Evolutionary conservation across 2,329 filamentous ascomycete genomes (phyloP), one percentile per base, ranked within the genome.

Genomic region (Hypoxylon sp.): DNA sequence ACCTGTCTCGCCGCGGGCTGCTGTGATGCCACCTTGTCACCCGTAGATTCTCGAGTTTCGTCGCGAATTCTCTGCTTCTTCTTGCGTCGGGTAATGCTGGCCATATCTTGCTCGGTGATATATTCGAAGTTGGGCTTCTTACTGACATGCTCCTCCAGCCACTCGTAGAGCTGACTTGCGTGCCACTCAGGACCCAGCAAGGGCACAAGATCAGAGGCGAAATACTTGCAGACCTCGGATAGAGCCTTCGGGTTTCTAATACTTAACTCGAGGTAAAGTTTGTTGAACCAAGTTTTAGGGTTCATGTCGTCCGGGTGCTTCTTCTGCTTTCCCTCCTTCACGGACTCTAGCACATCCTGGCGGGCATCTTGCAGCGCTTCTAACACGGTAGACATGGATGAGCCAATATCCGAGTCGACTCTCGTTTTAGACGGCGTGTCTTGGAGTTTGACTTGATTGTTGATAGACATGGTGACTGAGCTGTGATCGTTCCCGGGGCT

Each of bases 191-290:
- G 64, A 4, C 67, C 65, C 10, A 73, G 66, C 23, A 45, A 45
- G 21, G 50, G 46, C 46, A 58, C 59, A 29, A 85, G 70, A 4
- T 75, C 74, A 3, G 63, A 63, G 1, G 79, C 74, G 49, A 80
- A 79, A 58, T 80, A 83, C 10, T 76, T 72, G 2, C 81, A 65
- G 2, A 83, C 66, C 31, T 82, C 77, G 31, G 70, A 53, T 2
- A 74, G 69, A 0, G 60, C 67, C 3, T 49, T 43, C 42, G 79
- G 78, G 1, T 68, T 40, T 2, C 73, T 74, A 8, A 83, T 73
- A 42, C 70, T 78, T 65, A 80, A 78, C n/a, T 71, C 70, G 54
- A 70, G 60, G 43, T 73, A 78, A 2, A 79, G 50, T 26, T 67
- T 73, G 4, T 57, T 65, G 5, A 63, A 63, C 60, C 67, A 72